Percentiles rank a stretch among this genome's conserved stretches.
Evolutionary conservation across 73 alveolate genomes (phyloP).

Genomic region (Tetrahymena elliotti): DNA sequence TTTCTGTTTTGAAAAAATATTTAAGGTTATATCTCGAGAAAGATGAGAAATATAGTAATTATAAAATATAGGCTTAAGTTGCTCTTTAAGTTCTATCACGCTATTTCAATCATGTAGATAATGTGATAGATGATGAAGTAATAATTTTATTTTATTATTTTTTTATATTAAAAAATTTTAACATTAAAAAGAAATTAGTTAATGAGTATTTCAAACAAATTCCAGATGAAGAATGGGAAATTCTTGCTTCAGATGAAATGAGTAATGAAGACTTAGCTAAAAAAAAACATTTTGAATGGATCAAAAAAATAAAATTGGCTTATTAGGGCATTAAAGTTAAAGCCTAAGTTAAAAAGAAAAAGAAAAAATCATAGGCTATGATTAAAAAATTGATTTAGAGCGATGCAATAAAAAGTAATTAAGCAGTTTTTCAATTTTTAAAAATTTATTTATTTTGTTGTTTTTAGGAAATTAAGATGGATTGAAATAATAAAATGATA

Average conservation of each 20-base stretch:
- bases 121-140: slow-evolving; percentile 53
- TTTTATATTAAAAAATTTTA: background rate
- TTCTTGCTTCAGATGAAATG: slow-evolving; percentile 54
- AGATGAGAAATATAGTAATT: slow-evolving; percentile 38
- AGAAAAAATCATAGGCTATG: slow-evolving; percentile 1
- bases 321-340: background rate
- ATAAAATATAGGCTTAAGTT: slow-evolving; percentile 26
- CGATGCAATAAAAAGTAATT: background rate
- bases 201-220: slow-evolving; percentile 37
- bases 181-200: slow-evolving; percentile 1
- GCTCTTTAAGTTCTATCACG: slow-evolving; percentile 45
- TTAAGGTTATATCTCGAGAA: background rate
- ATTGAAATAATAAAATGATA: background rate
- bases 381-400: background rate
- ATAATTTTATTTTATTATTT: slow-evolving; percentile 3
- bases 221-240: slow-evolving; percentile 72
- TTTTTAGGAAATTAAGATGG: background rate
- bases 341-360: slow-evolving; percentile 49
- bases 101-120: slow-evolving; percentile 30
- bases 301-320: slow-evolving; percentile 33
- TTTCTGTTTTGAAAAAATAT: slow-evolving; percentile 45
- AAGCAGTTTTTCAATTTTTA: too few relatives aligned
- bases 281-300: slow-evolving; percentile 51
- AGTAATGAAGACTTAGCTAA: slow-evolving; percentile 40
- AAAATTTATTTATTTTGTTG: background rate